Evolutionary conservation across 306 rosid genomes (phyloP), one percentile per base, ranked within the genome.

Genomic region (Rosa rugosa): DNA sequence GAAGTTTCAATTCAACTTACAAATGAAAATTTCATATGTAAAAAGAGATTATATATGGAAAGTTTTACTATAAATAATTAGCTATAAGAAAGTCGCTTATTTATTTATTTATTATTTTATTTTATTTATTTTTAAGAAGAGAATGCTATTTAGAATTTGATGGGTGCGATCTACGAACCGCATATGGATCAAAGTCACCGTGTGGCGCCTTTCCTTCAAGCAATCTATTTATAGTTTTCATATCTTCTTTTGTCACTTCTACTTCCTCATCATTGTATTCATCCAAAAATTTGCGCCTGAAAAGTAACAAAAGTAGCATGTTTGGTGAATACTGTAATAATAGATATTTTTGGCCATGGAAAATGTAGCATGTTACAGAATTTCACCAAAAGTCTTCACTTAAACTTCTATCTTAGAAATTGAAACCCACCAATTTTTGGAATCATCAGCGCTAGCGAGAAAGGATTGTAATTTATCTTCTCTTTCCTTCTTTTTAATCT

Each of bases 181-280:
- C 88, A 86, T 90, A 72, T 40, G 96, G 94, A 78, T 95, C 96
- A 72, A 93, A 95, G 76, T 87, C 97, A 56, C 87, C 22, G 84
- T 95, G 97, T 10, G 97, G 98, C 73, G 98, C 97, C 82, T 60
- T 89, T 76, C 89, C 91, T 80, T 86, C 84, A 27, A 93, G 87
- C 79, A 93, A 69, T 81, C 86, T 90, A 8, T 88, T 84, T 54
- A 95, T 79, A 34, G 89, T 68, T 80, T 82, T 91, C 75, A 90
- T 75, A 69, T 95, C 98, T 76, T 90, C 85, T 75, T 88, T 89
- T 42, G 93, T 88, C 49, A 93, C 75, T 80, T 90, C 91, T 42
- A 95, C 91, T 51, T 8, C 87, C 90, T 95, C 99, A 25, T 91
- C 97, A 77, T 94, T 94, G 82, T 80, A 83, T 65, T 92, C 97